Conservation (phyloP, 2,329 filamentous ascomycete species). For the Talaromyces sp. region DNA sequence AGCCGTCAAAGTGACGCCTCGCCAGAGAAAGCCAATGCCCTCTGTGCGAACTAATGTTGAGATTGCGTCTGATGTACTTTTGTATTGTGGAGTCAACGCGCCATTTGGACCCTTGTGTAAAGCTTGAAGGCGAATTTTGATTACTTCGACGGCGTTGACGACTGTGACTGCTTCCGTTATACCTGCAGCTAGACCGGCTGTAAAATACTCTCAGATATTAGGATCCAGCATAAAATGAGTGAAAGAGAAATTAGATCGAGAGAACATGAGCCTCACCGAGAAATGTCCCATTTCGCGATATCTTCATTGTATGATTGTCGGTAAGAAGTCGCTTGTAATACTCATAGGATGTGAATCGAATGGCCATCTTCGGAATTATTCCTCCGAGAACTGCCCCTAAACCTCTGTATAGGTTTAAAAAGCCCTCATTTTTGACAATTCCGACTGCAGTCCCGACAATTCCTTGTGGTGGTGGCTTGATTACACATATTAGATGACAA, state of each 20-base stretch:
- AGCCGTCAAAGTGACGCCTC: constrained; percentile 88
- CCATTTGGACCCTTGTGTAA: constrained; percentile 98
- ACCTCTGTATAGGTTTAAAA: constrained; percentile 92
- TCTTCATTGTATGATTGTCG: constrained; percentile 61
- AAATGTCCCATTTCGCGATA: constrained; percentile 71
- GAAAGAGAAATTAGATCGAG: too few relatives aligned
- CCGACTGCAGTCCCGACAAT: constrained; percentile 64
- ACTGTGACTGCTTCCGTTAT: constrained; percentile 97
- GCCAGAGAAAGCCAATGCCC: constrained; percentile 80
- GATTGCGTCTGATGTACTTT: constrained; percentile 78
- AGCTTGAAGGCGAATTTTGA: constrained; percentile 97
- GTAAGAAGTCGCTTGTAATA: constrained; percentile 84
- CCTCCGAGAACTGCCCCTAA: constrained; percentile 94
- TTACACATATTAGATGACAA: neutral
- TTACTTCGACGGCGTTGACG: constrained; percentile 97
- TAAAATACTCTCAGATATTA: neutral
- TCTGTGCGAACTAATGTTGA: constrained; percentile 93
- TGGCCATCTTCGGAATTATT: constrained; percentile 98
- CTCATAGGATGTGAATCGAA: constrained; percentile 96
- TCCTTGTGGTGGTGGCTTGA: neutral
- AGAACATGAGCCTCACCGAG: constrained; percentile 46
- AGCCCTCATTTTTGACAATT: constrained; percentile 86
- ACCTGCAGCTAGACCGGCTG: constrained; percentile 84
- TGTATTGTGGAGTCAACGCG: constrained; percentile 94
- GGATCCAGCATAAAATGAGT: neutral